Conservation (phyloP, 129 eudicot species). For the Tagetes erecta region DNA sequence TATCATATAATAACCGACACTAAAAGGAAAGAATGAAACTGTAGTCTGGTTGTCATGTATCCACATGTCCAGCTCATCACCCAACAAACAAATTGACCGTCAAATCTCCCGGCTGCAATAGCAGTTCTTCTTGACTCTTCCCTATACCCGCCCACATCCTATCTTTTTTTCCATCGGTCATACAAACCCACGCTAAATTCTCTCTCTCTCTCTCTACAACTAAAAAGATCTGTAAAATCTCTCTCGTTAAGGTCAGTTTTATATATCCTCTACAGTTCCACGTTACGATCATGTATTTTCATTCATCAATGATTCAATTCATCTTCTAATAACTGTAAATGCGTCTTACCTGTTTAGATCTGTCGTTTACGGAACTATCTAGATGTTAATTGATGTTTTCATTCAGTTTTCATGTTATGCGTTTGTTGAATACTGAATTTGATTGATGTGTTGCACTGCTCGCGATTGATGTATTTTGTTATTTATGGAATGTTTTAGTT, state of each 20-base stretch:
- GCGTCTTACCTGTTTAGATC: neutral
- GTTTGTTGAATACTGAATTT: neutral
- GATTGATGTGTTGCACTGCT: neutral
- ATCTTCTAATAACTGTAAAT: neutral
- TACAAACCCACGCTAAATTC: neutral
- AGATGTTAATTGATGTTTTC: neutral
- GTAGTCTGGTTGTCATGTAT: neutral
- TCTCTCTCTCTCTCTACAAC: neutral
- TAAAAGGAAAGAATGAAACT: neutral
- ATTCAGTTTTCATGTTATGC: neutral
- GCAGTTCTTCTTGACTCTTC: neutral
- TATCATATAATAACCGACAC: neutral
- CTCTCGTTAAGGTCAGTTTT: neutral
- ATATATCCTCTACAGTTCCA: neutral
- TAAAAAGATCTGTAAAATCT: neutral
- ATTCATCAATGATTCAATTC: neutral
- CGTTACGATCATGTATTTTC: neutral
- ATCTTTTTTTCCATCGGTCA: neutral
- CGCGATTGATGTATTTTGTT: neutral
- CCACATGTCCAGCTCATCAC: slow-evolving; percentile 13
- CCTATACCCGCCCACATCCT: neutral
- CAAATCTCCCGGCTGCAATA: neutral
- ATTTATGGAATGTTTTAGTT: too few relatives aligned
- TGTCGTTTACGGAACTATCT: neutral
- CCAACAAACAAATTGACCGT: neutral